Conservation (phyloP, 1,284 basidiomycete genomes). For the Tilletia setariae region DNA sequence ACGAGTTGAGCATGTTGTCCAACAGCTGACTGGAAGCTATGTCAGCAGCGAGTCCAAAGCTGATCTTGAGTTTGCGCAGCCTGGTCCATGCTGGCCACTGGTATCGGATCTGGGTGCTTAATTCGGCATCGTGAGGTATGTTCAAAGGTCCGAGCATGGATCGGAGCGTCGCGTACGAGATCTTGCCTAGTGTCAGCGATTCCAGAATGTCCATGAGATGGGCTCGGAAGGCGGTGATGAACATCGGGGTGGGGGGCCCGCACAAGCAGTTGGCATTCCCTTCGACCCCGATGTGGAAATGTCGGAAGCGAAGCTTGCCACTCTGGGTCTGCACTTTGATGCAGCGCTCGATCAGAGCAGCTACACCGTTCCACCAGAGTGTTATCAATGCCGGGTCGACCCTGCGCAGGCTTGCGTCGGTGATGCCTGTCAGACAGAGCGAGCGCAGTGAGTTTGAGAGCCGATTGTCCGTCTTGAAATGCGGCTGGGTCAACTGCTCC, state of each 20-base stretch:
- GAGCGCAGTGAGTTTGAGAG: not conserved
- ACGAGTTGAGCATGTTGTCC: not conserved
- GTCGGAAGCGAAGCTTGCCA: not conserved
- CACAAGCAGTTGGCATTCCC: not conserved
- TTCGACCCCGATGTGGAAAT: not conserved
- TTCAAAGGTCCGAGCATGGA: not conserved
- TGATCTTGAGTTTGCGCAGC: not conserved
- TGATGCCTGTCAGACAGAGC: constrained; percentile 11
- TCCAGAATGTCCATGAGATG: not conserved
- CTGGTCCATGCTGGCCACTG: not conserved
- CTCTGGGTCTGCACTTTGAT: not conserved
- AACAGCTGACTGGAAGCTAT: not conserved
- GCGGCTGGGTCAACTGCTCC: not conserved
- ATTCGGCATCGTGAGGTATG: not conserved
- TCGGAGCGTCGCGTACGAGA: constrained; percentile 4
- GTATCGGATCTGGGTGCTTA: not conserved
- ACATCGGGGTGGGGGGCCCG: not conserved
- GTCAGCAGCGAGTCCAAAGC: not conserved
- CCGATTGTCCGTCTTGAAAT: not conserved
- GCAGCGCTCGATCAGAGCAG: not conserved
- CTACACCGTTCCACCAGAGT: not conserved
- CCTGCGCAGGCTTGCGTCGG: not conserved
- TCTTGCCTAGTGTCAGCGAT: constrained; percentile 1
- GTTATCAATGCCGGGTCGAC: not conserved
- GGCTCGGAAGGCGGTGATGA: not conserved